These are phyloP conservation scores for Mycena filopes DNA, from an alignment of 768 basidiomycete genomes.

Conservation along the genomic window DNA sequence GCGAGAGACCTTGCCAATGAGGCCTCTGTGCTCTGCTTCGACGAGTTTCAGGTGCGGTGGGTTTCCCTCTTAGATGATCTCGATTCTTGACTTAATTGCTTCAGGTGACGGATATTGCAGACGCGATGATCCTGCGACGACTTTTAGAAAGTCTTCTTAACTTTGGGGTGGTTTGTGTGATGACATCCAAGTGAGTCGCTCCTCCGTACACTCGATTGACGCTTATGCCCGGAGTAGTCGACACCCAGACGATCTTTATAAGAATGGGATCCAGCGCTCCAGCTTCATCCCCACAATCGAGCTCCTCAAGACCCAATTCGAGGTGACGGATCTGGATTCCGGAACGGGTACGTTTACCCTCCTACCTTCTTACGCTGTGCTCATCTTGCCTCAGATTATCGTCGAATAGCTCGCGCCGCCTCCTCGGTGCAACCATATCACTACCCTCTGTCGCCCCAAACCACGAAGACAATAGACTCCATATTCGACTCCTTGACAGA, in stretches of 20 bases:
- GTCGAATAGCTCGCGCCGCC: slow-evolving; percentile 91
- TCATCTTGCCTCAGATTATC: slow-evolving; percentile 74
- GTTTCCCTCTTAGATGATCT: not conserved
- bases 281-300: slow-evolving; percentile 97
- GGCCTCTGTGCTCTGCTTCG: slow-evolving; percentile 91
- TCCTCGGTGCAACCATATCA: slow-evolving; percentile 86
- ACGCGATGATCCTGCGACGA: slow-evolving; percentile 96
- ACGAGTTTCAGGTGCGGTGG: slow-evolving; percentile 91
- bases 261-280: slow-evolving; percentile 96
- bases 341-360: slow-evolving; percentile 75
- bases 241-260: slow-evolving; percentile 96
- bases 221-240: slow-evolving; percentile 78
- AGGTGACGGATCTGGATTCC: slow-evolving; percentile 94
- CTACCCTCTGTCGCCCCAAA: slow-evolving; percentile 79
- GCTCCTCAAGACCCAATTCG: slow-evolving; percentile 86
- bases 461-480: slow-evolving; percentile 61
- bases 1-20: slow-evolving; percentile 88
- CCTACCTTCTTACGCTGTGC: slow-evolving; percentile 8
- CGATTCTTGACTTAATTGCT: slow-evolving; percentile 19
- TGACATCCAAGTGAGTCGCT: slow-evolving; percentile 93
- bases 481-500: slow-evolving; percentile 79
- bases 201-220: not conserved
- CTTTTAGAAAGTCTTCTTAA: slow-evolving; percentile 87
- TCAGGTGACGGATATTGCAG: slow-evolving; percentile 95
- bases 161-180: slow-evolving; percentile 92